Percentiles rank a stretch among this genome's conserved stretches.
phyloP scores from a whole-genome alignment of 345 rosid genomes.

The Salix exigua region DNA sequence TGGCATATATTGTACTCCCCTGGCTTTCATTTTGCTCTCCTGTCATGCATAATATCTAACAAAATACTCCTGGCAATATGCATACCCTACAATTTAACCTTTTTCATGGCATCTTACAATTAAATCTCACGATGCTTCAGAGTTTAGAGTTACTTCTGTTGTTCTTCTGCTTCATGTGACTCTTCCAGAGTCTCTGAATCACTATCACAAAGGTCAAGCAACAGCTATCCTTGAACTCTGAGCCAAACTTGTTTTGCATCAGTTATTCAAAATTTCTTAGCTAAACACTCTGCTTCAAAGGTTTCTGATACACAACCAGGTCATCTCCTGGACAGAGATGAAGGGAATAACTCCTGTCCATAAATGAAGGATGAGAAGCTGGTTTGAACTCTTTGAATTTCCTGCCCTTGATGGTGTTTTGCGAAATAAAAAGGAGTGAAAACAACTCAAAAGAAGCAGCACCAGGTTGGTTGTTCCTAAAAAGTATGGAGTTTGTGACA shows the following conservation, averaged over 20 bases:
- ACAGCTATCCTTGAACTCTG: not conserved
- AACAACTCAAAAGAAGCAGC: not conserved
- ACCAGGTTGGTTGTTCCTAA: not conserved
- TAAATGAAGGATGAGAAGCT: not conserved
- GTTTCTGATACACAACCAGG: not conserved
- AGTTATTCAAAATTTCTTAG: not conserved
- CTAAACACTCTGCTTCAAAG: not conserved
- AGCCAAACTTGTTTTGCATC: not conserved
- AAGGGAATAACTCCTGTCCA: not conserved
- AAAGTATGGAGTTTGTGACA: not conserved
- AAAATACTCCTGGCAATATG: too few species aligned
- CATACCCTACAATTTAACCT: too few species aligned
- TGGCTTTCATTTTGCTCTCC: too few species aligned
- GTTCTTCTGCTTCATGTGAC: too few species aligned
- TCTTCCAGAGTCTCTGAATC: not conserved
- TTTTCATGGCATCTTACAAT: too few species aligned
- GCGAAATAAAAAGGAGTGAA: not conserved
- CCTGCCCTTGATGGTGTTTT: not conserved
- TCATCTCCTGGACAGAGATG: not conserved
- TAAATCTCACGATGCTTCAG: too few species aligned
- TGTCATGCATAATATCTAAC: too few species aligned
- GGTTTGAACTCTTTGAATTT: not conserved
- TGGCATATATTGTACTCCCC: too few species aligned
- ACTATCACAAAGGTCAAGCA: not conserved
- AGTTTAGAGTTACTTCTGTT: too few species aligned